Evolutionary conservation across 257 asterid species (phyloP).

Genomic region (Penstemon barbatus): DNA sequence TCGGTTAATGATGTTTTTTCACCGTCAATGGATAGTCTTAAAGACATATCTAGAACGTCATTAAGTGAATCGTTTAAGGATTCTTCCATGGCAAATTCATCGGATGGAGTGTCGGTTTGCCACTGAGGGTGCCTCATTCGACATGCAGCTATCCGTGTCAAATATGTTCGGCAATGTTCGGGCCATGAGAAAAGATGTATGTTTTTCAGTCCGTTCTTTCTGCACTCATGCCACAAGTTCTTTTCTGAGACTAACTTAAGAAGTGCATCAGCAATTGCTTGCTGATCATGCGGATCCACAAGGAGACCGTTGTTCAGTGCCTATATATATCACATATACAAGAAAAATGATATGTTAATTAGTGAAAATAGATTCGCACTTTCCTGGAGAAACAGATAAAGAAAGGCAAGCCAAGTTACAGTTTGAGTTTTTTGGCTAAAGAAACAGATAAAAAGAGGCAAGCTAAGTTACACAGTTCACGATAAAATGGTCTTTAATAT

Average conservation of each 20-base stretch:
- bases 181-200: conserved; percentile 89
- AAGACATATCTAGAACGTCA: conserved; percentile 72
- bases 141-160: conserved; percentile 71
- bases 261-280: conserved; percentile 63
- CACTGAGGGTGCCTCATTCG: conserved; percentile 92
- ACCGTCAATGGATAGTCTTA: conserved; percentile 79
- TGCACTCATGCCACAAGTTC: conserved; percentile 76
- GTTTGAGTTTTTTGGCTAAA: too few relatives aligned
- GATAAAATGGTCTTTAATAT: too few relatives aligned
- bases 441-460: too few relatives aligned
- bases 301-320: conserved; percentile 78
- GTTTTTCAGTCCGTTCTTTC: conserved; percentile 72
- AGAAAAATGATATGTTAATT: not conserved
- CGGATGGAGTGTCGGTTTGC: conserved; percentile 74
- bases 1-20: conserved; percentile 63
- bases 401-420: not conserved
- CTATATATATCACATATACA: conserved; percentile 28
- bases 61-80: conserved; percentile 80
- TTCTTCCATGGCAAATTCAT: conserved; percentile 53
- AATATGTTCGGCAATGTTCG: conserved; percentile 82
- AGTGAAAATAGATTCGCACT: not conserved
- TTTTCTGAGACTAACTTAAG: conserved; percentile 77
- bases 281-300: conserved; percentile 81
- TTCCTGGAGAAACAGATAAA: not conserved
- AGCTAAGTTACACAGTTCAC: too few relatives aligned